Percentiles rank a stretch among this genome's conserved stretches.
phyloP scores from a whole-genome alignment of 1,284 basidiomycete species.

The Agroathelia rolfsii region DNA sequence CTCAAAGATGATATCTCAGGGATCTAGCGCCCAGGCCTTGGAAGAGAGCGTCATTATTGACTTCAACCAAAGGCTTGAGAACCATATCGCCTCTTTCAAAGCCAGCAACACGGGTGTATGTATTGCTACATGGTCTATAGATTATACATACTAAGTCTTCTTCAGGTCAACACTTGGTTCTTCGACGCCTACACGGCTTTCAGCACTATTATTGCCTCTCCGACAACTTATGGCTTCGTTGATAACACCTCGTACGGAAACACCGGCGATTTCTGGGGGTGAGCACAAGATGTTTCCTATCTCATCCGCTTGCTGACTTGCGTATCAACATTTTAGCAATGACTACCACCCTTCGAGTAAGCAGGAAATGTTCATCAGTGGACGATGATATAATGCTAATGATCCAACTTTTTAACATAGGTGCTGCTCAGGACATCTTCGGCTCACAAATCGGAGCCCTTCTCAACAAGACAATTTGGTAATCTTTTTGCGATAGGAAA shows the following conservation, averaged over 20 bases:
- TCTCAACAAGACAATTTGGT: constrained; percentile 29
- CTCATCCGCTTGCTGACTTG: constrained; percentile 3
- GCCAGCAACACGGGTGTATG: constrained; percentile 35
- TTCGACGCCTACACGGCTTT: constrained; percentile 48
- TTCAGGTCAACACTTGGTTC: constrained; percentile 36
- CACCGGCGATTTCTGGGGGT: constrained; percentile 48
- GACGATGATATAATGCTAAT: constrained; percentile 3
- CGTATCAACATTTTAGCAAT: constrained; percentile 22
- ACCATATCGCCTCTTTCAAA: constrained; percentile 29
- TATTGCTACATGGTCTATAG: background rate
- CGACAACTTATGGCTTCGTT: constrained; percentile 40
- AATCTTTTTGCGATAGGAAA: too few relatives aligned
- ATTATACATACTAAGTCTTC: constrained; percentile 1
- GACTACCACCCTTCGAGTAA: constrained; percentile 39
- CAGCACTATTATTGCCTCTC: constrained; percentile 36
- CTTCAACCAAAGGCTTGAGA: constrained; percentile 40
- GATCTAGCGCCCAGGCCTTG: constrained; percentile 28
- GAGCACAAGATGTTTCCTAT: constrained; percentile 13
- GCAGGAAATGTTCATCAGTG: constrained; percentile 21
- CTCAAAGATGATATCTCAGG: constrained; percentile 37
- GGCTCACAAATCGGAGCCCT: constrained; percentile 26
- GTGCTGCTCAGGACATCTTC: constrained; percentile 29
- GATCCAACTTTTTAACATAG: constrained; percentile 11
- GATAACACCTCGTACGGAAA: constrained; percentile 40
- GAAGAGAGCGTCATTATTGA: constrained; percentile 37